phyloP scores from a whole-genome alignment of 345 rosid species.

The Lumnitzera racemosa region DNA sequence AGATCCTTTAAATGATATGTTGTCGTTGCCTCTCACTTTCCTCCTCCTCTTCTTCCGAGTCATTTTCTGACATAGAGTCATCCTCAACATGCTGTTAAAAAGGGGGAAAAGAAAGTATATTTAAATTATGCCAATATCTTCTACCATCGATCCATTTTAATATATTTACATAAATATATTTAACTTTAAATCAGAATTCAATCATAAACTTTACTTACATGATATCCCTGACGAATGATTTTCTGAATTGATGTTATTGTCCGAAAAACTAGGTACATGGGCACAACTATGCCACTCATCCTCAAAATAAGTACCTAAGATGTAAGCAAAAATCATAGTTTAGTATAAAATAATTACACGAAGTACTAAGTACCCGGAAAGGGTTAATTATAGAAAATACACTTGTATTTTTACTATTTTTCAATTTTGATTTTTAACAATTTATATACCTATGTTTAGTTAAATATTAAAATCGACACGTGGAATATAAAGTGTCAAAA shows the following conservation, averaged over 20 bases:
- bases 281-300: constrained; percentile 64
- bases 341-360: background rate
- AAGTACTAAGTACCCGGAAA: too few relatives aligned
- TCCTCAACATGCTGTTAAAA: background rate
- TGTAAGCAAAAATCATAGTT: background rate
- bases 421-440: too few relatives aligned
- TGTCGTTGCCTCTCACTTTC: constrained; percentile 12
- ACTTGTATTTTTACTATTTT: too few relatives aligned
- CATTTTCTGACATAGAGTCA: background rate
- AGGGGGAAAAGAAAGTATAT: background rate
- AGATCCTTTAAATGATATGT: constrained; percentile 8
- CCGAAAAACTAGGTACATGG: constrained; percentile 56
- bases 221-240: constrained; percentile 27
- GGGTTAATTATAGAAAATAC: too few relatives aligned
- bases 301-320: constrained; percentile 58
- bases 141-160: too few relatives aligned
- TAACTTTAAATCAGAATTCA: too few relatives aligned
- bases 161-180: too few relatives aligned
- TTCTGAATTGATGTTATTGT: constrained; percentile 51
- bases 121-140: too few relatives aligned
- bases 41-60: rapidly evolving
- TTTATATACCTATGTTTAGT: too few relatives aligned
- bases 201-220: constrained; percentile 21
- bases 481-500: too few relatives aligned
- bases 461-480: too few relatives aligned